Evolutionary conservation across 2,329 filamentous ascomycete species (phyloP), one percentile per base, ranked within the genome.

Genomic region (Fusarium tjaetaba): DNA sequence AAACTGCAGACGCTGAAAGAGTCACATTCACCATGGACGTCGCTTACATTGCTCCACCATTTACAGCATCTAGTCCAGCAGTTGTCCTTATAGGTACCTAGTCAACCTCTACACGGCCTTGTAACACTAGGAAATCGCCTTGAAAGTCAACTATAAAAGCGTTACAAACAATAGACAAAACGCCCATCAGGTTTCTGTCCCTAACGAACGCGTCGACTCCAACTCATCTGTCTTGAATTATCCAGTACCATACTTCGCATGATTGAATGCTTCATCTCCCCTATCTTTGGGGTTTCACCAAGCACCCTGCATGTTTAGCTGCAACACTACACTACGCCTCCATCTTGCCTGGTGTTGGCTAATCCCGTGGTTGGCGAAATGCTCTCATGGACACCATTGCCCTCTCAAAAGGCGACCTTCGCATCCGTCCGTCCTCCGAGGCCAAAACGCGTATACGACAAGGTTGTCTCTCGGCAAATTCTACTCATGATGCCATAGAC

Each of bases 281-380:
- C 43, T 34, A 62, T 71, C 43, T 45, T 49, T 57, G 26, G 45
- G 60, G 67, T 61, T 67, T 71, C 55, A 71, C 51, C 32, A 55
- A 58, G 38, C 41, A 56, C 56, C 56, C 58, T 59, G 61, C 55
- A 59, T 48, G 43, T 60, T 53, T 55, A 65, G 59, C 53, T 52
- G 53, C 42, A 59, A 41, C 34, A 38, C 34, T 59, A 52, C 52
- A 36, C 32, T 51, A 51, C 52, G 41, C 59, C 48, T 51, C 65
- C 38, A 39, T 41, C 53, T 38, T 48, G 52, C 34, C 39, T 36
- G n/a, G n/a, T 28, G 18, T n/a, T 58, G 55, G 55, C 55, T 58
- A 26, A 24, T 34, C 30, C n/a, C 46, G 24, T 11, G 43, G 22
- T 39, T 62, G 16, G 15, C 26, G 32, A 62, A 24, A 22, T 20